Conservation (phyloP, 371 early-diverging fungal genomes). For the Capillidium rhysosporum region DNA sequence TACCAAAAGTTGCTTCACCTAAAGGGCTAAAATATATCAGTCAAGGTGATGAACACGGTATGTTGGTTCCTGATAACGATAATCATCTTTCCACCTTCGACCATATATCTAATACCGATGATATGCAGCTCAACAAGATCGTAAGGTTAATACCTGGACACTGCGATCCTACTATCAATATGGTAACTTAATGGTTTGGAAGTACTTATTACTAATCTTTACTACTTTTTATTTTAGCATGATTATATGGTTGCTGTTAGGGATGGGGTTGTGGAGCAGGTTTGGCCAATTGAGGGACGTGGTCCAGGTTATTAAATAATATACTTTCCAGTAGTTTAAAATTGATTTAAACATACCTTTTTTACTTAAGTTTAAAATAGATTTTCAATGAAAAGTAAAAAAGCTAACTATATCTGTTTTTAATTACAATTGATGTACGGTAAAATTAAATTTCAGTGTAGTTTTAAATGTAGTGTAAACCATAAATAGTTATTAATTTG, state of each 20-base stretch:
- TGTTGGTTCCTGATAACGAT: neutral
- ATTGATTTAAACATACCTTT: too few relatives aligned
- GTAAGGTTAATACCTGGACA: conserved; percentile 1
- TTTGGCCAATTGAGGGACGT: conserved; percentile 1
- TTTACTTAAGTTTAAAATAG: too few relatives aligned
- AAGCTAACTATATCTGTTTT: too few relatives aligned
- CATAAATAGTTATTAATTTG: too few relatives aligned
- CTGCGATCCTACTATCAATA: conserved; percentile 6
- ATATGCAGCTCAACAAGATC: neutral
- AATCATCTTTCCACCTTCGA: neutral
- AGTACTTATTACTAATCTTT: neutral
- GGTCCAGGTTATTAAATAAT: neutral
- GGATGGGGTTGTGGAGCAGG: neutral
- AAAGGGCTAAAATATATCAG: conserved; percentile 1
- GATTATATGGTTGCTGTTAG: neutral
- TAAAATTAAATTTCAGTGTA: too few relatives aligned
- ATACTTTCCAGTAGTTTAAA: too few relatives aligned
- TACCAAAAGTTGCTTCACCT: neutral
- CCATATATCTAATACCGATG: neutral
- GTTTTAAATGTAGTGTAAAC: too few relatives aligned
- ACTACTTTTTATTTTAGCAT: neutral
- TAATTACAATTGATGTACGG: too few relatives aligned
- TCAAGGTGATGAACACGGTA: conserved; percentile 5
- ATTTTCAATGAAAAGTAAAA: too few relatives aligned
- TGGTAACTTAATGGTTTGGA: neutral